Evolutionary conservation across 148 eudicot species (phyloP).

Genomic region (Fallopia convolvulus): DNA sequence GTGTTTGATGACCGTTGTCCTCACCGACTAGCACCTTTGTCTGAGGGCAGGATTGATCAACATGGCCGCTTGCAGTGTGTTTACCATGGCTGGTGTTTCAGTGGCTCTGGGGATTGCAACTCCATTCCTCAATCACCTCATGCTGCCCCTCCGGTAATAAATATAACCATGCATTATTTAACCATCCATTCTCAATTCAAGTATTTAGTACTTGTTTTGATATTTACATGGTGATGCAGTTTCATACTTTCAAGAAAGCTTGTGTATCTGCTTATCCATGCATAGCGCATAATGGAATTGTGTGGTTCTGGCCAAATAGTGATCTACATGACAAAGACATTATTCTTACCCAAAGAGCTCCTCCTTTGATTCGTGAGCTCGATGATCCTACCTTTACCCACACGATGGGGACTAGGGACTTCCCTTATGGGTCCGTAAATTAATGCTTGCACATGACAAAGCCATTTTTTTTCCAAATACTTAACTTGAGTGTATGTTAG

Average conservation of each 20-base stretch:
- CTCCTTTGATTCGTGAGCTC: constrained; percentile 39
- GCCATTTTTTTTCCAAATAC: neutral
- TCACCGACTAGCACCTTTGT: constrained; percentile 70
- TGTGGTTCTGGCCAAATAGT: constrained; percentile 81
- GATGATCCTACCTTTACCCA: neutral
- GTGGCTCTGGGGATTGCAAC: constrained; percentile 58
- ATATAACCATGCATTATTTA: neutral
- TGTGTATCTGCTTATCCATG: constrained; percentile 67
- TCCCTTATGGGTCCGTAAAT: constrained; percentile 50
- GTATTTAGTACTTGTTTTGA: neutral
- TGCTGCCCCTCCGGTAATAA: constrained; percentile 55
- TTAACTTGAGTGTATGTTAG: neutral
- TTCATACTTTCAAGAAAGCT: constrained; percentile 60
- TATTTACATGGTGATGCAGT: constrained; percentile 25
- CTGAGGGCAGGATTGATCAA: constrained; percentile 73
- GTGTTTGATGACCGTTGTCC: constrained; percentile 77
- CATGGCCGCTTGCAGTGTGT: constrained; percentile 82
- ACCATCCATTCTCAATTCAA: too few relatives aligned
- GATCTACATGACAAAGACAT: constrained; percentile 42
- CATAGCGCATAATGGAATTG: constrained; percentile 56
- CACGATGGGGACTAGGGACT: neutral
- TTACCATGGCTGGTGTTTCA: constrained; percentile 81
- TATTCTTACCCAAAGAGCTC: constrained; percentile 36
- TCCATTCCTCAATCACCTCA: constrained; percentile 71
- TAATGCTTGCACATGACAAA: neutral